Percentiles rank a stretch among this genome's conserved stretches.
Evolutionary conservation across 768 basidiomycete species (phyloP).

Genomic region (Mycena olivaceomarginata): DNA sequence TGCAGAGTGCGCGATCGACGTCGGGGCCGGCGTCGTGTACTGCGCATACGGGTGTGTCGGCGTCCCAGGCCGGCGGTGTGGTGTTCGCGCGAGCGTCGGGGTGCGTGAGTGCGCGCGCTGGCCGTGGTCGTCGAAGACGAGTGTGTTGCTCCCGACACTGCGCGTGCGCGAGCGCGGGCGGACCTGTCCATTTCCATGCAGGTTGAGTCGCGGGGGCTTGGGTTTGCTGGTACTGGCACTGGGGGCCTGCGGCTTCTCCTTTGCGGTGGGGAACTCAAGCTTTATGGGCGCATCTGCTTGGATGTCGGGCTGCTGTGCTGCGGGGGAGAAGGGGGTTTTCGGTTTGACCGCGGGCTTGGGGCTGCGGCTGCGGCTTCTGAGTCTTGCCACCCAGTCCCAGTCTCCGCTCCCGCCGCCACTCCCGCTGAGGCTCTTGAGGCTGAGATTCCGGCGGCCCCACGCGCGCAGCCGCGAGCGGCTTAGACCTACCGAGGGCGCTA

Average conservation of each 20-base stretch:
- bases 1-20: constrained; percentile 34
- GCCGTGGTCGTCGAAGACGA: constrained; percentile 24
- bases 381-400: constrained; percentile 44
- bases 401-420: constrained; percentile 38
- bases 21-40: background rate
- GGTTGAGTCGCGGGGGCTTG: constrained; percentile 38
- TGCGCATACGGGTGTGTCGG: constrained; percentile 29
- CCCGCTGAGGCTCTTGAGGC: constrained; percentile 33
- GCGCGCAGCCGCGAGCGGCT: constrained; percentile 37
- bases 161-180: constrained; percentile 30
- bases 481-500: constrained; percentile 39
- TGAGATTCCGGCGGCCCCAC: constrained; percentile 43
- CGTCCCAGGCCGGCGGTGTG: constrained; percentile 40
- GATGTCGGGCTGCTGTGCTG: background rate
- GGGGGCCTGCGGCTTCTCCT: constrained; percentile 9
- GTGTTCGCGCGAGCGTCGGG: constrained; percentile 35
- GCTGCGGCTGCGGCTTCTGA: constrained; percentile 35
- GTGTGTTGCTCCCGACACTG: constrained; percentile 34
- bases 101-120: constrained; percentile 29
- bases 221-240: constrained; percentile 26
- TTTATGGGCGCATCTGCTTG: constrained; percentile 27
- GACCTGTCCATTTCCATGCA: constrained; percentile 1
- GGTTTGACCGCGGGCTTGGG: constrained; percentile 19
- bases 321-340: background rate
- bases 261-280: constrained; percentile 33